phyloP scores from a whole-genome alignment of 1,284 basidiomycete genomes.

The Cronartium quercuum region DNA sequence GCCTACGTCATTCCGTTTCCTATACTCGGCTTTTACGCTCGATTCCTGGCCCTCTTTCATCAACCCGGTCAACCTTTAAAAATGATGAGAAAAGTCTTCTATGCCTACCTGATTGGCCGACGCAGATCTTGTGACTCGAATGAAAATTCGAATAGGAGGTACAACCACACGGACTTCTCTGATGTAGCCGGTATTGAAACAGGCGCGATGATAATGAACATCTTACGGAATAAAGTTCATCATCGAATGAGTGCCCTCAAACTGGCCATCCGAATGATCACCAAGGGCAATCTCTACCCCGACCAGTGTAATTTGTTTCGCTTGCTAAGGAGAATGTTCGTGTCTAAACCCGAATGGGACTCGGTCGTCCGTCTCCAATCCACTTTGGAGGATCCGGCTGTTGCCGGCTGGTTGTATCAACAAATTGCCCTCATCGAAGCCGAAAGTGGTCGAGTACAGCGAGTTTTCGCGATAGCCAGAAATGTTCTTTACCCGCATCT shows the following conservation, averaged over 20 bases:
- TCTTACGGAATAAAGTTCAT: slow-evolving; percentile 27
- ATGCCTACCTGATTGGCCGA: slow-evolving; percentile 28
- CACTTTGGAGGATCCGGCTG: neutral
- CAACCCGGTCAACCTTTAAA: slow-evolving; percentile 22
- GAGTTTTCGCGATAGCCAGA: slow-evolving; percentile 6
- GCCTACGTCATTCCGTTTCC: slow-evolving; percentile 17
- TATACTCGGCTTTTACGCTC: slow-evolving; percentile 20
- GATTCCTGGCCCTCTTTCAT: slow-evolving; percentile 27
- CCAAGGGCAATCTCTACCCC: slow-evolving; percentile 26
- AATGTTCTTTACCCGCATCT: neutral
- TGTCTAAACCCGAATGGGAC: slow-evolving; percentile 36
- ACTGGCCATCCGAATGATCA: slow-evolving; percentile 31
- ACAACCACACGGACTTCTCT: neutral
- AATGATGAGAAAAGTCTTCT: slow-evolving; percentile 35
- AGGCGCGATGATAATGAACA: slow-evolving; percentile 22
- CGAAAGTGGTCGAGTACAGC: slow-evolving; percentile 25
- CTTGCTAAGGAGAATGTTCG: slow-evolving; percentile 27
- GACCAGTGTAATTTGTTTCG: slow-evolving; percentile 4
- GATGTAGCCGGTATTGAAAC: slow-evolving; percentile 13
- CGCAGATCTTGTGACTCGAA: neutral
- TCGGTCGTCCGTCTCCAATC: slow-evolving; percentile 10
- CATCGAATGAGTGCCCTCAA: slow-evolving; percentile 29
- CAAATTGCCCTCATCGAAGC: slow-evolving; percentile 25
- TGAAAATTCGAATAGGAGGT: neutral
- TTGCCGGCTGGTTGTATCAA: slow-evolving; percentile 10